These are phyloP conservation scores for Raphanus raphanistrum DNA, from an alignment of 345 rosid genomes.

Conservation along the genomic window DNA sequence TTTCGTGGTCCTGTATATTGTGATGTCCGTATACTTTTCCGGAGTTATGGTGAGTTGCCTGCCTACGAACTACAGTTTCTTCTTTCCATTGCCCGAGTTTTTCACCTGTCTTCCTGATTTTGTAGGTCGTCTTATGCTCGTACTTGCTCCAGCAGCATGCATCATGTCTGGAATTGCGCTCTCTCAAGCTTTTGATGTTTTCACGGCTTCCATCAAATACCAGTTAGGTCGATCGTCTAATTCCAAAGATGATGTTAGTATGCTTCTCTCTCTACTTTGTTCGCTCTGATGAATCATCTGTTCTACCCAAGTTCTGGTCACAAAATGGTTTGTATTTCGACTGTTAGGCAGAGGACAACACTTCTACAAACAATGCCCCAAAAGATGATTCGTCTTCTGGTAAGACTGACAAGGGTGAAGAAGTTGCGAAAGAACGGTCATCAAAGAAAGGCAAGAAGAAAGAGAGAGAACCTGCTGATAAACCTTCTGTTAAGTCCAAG, in stretches of 20 bases:
- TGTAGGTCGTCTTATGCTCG: constrained; percentile 99
- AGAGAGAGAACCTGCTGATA: constrained; percentile 60
- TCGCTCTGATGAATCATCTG: constrained; percentile 13
- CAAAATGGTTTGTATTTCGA: constrained; percentile 36
- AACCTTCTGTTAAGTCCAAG: constrained; percentile 54
- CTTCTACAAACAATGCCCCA: constrained; percentile 39
- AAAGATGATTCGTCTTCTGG: constrained; percentile 43
- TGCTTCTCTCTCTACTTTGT: constrained; percentile 23
- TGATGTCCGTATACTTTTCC: constrained; percentile 93
- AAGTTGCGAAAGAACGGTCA: constrained; percentile 52
- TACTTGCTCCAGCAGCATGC: constrained; percentile 99
- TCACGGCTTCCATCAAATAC: constrained; percentile 88
- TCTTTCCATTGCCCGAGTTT: constrained; percentile 4
- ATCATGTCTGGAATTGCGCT: constrained; percentile 98
- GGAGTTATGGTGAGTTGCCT: constrained; percentile 89
- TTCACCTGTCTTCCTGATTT: constrained; percentile 25
- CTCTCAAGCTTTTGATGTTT: constrained; percentile 92
- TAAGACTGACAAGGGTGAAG: constrained; percentile 55
- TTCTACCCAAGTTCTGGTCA: constrained; percentile 27
- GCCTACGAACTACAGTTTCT: neutral
- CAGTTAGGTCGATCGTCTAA: constrained; percentile 58
- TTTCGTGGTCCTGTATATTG: constrained; percentile 84
- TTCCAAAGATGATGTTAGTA: constrained; percentile 59
- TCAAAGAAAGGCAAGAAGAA: constrained; percentile 70
- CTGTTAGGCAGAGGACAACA: constrained; percentile 63